phyloP scores from a whole-genome alignment of 192 early-diverging fungal genomes.

The Coemansia sp. region DNA sequence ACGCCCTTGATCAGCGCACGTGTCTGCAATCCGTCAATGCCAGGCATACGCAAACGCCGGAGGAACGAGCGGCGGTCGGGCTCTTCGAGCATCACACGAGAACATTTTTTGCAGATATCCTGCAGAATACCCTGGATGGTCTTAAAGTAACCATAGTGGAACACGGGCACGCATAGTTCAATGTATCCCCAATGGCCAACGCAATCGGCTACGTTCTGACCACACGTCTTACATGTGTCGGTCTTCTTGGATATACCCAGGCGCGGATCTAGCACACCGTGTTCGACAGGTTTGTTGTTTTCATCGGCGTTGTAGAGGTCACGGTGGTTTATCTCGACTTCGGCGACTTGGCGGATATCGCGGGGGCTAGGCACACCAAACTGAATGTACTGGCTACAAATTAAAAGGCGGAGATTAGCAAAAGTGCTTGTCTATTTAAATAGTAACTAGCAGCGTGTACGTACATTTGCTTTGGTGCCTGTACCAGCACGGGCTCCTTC shows the following conservation, averaged over 20 bases:
- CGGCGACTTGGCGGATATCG: constrained; percentile 84
- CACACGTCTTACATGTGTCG: constrained; percentile 89
- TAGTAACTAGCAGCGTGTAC: constrained; percentile 1
- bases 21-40: constrained; percentile 78
- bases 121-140: constrained; percentile 86
- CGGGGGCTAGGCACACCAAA: constrained; percentile 92
- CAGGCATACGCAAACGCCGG: constrained; percentile 66
- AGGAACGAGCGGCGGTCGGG: constrained; percentile 69
- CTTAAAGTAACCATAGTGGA: constrained; percentile 98
- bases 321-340: constrained; percentile 88
- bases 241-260: constrained; percentile 86
- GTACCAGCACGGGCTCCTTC: constrained; percentile 77
- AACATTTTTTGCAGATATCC: constrained; percentile 96
- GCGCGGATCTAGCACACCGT: constrained; percentile 88
- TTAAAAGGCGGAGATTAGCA: not conserved
- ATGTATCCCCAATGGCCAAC: constrained; percentile 97
- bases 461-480: constrained; percentile 76
- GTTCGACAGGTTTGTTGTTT: constrained; percentile 71
- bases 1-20: constrained; percentile 79
- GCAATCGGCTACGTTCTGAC: constrained; percentile 81
- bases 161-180: constrained; percentile 89
- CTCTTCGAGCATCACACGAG: constrained; percentile 86
- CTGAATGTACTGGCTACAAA: constrained; percentile 81
- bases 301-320: constrained; percentile 72
- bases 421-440: not conserved